Evolutionary conservation across 1,284 basidiomycete genomes (phyloP).

Genomic region (Neonothopanus nambi): DNA sequence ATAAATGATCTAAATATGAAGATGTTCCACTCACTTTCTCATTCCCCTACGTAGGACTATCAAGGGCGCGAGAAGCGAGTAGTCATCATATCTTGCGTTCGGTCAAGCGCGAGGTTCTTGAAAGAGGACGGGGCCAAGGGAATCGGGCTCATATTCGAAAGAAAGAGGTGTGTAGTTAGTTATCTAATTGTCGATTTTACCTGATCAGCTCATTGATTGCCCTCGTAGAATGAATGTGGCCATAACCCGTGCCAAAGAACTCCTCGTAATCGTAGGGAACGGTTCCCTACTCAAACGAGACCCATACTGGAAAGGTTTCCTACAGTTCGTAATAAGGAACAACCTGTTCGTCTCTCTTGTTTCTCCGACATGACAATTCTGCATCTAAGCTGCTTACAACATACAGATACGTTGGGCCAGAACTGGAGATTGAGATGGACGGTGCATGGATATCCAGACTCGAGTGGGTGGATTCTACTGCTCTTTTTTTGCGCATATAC

Average conservation of each 20-base stretch:
- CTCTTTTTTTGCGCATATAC: constrained; percentile 2
- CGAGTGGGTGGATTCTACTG: constrained; percentile 33
- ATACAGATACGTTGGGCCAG: constrained; percentile 41
- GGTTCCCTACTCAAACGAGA: constrained; percentile 39
- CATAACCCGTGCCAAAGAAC: constrained; percentile 47
- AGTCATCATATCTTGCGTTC: constrained; percentile 47
- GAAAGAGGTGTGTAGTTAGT: constrained; percentile 36
- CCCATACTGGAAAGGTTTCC: constrained; percentile 47
- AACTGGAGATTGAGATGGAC: constrained; percentile 40
- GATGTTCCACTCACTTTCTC: background rate
- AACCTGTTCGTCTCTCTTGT: constrained; percentile 33
- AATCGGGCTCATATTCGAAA: constrained; percentile 42
- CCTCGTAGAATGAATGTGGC: constrained; percentile 46
- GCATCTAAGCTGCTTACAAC: background rate
- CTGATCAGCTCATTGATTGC: background rate
- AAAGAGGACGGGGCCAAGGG: constrained; percentile 43
- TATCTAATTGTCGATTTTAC: background rate
- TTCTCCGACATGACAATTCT: constrained; percentile 1
- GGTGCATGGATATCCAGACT: constrained; percentile 47
- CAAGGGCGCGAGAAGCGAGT: constrained; percentile 48
- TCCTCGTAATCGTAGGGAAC: constrained; percentile 46
- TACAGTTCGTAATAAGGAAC: constrained; percentile 44
- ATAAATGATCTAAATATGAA: constrained; percentile 8
- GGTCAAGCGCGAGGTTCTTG: constrained; percentile 43
- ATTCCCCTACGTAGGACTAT: constrained; percentile 34